Percentiles rank a stretch among this genome's conserved stretches.
Evolutionary conservation across 2,329 filamentous ascomycete species (phyloP).

Genomic region (Sporothrix inflata): DNA sequence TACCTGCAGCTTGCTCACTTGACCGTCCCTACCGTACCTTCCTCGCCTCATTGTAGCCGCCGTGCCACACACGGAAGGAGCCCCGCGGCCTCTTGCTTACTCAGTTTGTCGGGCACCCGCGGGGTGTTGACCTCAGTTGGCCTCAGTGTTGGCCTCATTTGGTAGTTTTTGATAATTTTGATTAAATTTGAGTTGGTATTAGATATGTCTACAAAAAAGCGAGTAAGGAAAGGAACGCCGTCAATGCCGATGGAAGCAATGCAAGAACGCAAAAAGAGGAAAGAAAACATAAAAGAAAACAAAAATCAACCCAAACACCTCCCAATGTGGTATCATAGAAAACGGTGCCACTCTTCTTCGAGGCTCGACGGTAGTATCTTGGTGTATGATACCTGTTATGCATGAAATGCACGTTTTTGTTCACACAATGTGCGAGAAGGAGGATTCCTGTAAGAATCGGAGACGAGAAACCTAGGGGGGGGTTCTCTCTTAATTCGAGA

Average conservation of each 20-base stretch:
- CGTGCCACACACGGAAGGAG: no score
- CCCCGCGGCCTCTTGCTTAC: no score
- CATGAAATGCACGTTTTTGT: not conserved
- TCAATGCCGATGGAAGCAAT: not conserved
- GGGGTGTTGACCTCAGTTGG: no score
- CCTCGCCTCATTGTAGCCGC: no score
- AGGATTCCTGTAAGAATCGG: no score
- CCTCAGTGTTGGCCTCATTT: no score
- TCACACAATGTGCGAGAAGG: no score
- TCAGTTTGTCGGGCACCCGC: no score
- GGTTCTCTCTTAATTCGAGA: not conserved
- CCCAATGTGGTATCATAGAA: conserved; percentile 13
- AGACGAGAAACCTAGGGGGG: no score
- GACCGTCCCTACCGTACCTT: no score
- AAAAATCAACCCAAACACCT: conserved; percentile 4
- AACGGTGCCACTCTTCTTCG: conserved; percentile 12
- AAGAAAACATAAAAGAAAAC: not conserved
- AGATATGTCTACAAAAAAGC: not conserved
- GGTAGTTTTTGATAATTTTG: not conserved
- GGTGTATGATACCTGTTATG: no score
- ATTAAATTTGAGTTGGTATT: not conserved
- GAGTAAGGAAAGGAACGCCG: not conserved
- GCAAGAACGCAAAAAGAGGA: not conserved
- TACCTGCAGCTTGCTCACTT: no score
- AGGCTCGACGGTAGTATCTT: not conserved